Evolutionary conservation across 768 basidiomycete genomes (phyloP).

Genomic region (Pholiota molesta): DNA sequence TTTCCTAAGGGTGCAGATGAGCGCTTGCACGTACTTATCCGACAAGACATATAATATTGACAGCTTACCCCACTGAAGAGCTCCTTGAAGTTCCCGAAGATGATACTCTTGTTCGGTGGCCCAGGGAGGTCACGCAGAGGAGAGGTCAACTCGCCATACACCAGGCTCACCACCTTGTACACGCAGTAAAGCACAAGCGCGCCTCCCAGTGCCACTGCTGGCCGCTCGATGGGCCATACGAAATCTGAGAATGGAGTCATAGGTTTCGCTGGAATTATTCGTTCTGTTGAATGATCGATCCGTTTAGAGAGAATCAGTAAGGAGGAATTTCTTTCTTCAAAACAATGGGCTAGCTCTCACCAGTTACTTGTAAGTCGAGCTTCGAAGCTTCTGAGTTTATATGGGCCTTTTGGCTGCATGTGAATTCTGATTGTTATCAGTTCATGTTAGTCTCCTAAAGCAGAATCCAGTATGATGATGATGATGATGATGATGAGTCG

Average conservation of each 20-base stretch:
- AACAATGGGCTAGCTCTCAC: no score
- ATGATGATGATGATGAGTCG: no score
- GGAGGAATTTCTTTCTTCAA: no score
- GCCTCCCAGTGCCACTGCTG: not conserved
- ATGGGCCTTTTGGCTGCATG: not conserved
- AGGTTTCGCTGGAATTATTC: not conserved
- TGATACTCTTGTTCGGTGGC: conserved; percentile 29
- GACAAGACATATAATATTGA: not conserved
- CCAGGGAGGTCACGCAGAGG: conserved; percentile 49
- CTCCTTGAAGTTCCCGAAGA: conserved; percentile 20
- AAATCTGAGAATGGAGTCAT: not conserved
- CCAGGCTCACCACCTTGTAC: conserved; percentile 25
- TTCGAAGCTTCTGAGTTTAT: no score
- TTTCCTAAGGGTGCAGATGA: not conserved
- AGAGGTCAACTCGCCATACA: conserved; percentile 35
- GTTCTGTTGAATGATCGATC: no score
- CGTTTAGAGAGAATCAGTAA: no score
- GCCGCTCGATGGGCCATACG: not conserved
- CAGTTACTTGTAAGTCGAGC: no score
- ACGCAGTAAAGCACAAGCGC: conserved; percentile 25
- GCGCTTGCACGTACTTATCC: no score
- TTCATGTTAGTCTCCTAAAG: no score
- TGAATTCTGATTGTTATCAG: not conserved
- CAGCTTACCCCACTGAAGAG: conserved; percentile 8
- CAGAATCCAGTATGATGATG: no score